Base-by-base conservation (phyloP, 1,284 basidiomycete species). In the Ganoderma boninense region DNA sequence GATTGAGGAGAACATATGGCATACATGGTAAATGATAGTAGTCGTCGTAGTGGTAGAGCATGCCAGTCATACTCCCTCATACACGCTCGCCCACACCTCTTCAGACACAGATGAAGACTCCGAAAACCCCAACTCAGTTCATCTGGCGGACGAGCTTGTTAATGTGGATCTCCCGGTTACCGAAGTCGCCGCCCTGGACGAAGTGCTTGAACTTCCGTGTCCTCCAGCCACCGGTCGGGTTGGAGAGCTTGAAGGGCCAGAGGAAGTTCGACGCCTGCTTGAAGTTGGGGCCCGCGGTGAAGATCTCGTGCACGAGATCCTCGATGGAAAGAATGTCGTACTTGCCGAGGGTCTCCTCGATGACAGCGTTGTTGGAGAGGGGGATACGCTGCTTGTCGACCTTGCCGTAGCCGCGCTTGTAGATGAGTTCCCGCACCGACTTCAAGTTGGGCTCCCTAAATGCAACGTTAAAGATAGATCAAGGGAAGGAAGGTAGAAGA, bases 341-440 rank as follows among this genome's bases (percentile, higher is more conserved):
- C 85, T 98, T 94, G 85, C 96, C 95, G 76, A 99, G 96, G 66
- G 90, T 82, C 80, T 91, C 86, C 87, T 99, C 98, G 78, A 99
- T 97, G 85, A 99, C 88, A 74, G 90, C 86, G 87, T 99, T 99
- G 88, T 96, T 96, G 80, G 92, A 87, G 77, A 99, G 92, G 75
- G 97, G 97, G 79, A 99, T 95, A 81, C 97, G 95, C 85, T 99
- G 97, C 85, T 95, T 97, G 90, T 97, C 86, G 83, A 99, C 92
- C 89, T 99, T 99, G 84, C 97, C 98, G 84, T 98, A 99, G 71
- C 98, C 98, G 77, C 98, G 96, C 91, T 99, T 99, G 93, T 99
- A 99, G 86, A 99, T 93, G 74, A 99, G 87, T 84, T 99, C 97
- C 77, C 97, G 96, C 81, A 99, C 93, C 61, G 97, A 92, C 86